Conservation (phyloP, 2,329 filamentous ascomycete genomes). For the Aspergillus jensenii region DNA sequence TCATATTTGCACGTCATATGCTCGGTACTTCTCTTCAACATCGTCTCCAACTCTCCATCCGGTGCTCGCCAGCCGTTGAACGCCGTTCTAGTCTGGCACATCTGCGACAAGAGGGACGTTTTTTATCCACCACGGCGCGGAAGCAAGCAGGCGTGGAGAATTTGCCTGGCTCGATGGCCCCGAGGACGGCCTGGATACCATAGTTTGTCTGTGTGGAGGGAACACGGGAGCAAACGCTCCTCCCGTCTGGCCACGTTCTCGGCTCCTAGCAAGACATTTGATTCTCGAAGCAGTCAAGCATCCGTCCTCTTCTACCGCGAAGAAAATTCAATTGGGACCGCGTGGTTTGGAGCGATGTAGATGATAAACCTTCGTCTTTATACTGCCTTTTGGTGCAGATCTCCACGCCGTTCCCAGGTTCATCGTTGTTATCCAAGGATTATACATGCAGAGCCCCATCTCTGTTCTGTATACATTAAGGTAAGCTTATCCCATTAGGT, state of each 20-base stretch:
- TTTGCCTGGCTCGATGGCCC: constrained; percentile 1
- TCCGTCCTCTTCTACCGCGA: constrained; percentile 5
- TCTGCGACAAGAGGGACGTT: background rate
- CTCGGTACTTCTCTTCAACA: background rate
- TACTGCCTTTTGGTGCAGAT: background rate
- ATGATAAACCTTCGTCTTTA: background rate
- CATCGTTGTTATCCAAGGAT: background rate
- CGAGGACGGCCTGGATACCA: constrained; percentile 2
- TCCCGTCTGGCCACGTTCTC: constrained; percentile 5
- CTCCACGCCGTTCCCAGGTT: background rate
- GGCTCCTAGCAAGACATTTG: constrained; percentile 9
- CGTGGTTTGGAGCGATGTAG: too few relatives aligned
- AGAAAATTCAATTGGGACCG: constrained; percentile 2
- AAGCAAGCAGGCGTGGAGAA: background rate
- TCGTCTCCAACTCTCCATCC: constrained; percentile 2
- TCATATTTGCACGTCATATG: background rate
- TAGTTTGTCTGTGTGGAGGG: background rate
- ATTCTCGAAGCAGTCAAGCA: constrained; percentile 9
- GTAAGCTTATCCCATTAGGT: background rate
- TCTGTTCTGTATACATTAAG: constrained; percentile 2
- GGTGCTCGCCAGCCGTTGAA: background rate
- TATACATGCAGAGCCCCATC: constrained; percentile 1
- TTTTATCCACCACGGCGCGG: constrained; percentile 4
- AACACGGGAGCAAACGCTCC: background rate
- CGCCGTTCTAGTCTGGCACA: background rate